Conservation (phyloP, 495 filamentous ascomycete species). For the Aspergillus panamensis region DNA sequence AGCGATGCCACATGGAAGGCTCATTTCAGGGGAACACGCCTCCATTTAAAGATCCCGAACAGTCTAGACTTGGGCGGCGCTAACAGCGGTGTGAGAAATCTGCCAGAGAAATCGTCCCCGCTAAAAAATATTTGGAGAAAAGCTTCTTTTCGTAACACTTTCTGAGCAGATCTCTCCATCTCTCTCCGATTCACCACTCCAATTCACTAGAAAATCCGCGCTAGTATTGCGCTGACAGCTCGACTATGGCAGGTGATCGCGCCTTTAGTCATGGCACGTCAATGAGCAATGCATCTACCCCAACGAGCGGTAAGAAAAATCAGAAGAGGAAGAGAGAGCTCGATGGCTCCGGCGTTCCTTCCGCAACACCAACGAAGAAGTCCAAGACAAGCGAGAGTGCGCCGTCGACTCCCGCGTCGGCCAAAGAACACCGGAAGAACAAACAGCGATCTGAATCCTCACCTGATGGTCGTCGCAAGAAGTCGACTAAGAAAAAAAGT, state of each 20-base stretch:
- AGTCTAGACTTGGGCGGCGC: constrained; percentile 25
- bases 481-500: constrained; percentile 28
- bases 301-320: constrained; percentile 25
- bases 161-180: constrained; percentile 6
- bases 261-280: constrained; percentile 17
- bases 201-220: neutral
- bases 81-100: constrained; percentile 20
- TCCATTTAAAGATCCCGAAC: constrained; percentile 12
- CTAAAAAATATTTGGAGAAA: constrained; percentile 23
- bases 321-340: constrained; percentile 42
- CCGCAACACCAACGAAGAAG: constrained; percentile 38
- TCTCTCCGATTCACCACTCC: too few relatives aligned
- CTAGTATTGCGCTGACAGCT: constrained; percentile 8
- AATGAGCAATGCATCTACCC: constrained; percentile 21
- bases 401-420: constrained; percentile 10
- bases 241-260: constrained; percentile 31
- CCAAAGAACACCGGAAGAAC: constrained; percentile 26
- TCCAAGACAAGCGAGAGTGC: constrained; percentile 34
- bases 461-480: constrained; percentile 22
- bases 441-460: constrained; percentile 22
- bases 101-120: constrained; percentile 22
- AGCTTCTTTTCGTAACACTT: constrained; percentile 11
- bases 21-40: constrained; percentile 12
- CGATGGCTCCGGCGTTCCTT: constrained; percentile 26
- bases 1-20: neutral